Conservation (phyloP, 2,329 filamentous ascomycete species). For the Calonectria pauciramosa region DNA sequence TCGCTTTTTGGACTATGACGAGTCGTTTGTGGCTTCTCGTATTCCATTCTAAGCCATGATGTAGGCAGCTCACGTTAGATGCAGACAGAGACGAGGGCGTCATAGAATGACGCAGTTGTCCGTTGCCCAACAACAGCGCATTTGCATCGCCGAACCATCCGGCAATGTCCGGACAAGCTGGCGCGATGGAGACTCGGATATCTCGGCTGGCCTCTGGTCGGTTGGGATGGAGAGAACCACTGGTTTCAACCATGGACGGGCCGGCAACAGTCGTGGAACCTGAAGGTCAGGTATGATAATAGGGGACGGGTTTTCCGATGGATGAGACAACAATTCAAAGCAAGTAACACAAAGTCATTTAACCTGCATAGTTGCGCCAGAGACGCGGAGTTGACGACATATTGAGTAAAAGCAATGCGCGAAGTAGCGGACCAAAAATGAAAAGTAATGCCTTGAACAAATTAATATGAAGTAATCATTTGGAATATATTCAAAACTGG, state of each 20-base stretch:
- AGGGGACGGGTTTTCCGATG: background rate
- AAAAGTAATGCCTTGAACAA: background rate
- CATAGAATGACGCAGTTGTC: background rate
- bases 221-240: background rate
- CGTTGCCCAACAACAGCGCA: background rate
- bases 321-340: background rate
- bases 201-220: background rate
- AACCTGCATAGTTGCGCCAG: background rate
- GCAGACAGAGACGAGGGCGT: background rate
- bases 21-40: background rate
- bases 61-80: background rate
- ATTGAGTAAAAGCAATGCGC: background rate
- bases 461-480: background rate
- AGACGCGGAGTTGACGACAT: background rate
- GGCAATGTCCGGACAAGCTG: background rate
- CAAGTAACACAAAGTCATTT: background rate
- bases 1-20: constrained; percentile 35
- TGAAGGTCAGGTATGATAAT: background rate
- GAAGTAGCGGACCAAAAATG: background rate
- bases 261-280: background rate
- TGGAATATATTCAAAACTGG: background rate
- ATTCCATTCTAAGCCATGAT: background rate
- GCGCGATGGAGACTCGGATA: background rate
- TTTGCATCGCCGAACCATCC: background rate
- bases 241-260: background rate